Evolutionary conservation across 192 early-diverging fungal species (phyloP).

Genomic region (Coemansia biformis): DNA sequence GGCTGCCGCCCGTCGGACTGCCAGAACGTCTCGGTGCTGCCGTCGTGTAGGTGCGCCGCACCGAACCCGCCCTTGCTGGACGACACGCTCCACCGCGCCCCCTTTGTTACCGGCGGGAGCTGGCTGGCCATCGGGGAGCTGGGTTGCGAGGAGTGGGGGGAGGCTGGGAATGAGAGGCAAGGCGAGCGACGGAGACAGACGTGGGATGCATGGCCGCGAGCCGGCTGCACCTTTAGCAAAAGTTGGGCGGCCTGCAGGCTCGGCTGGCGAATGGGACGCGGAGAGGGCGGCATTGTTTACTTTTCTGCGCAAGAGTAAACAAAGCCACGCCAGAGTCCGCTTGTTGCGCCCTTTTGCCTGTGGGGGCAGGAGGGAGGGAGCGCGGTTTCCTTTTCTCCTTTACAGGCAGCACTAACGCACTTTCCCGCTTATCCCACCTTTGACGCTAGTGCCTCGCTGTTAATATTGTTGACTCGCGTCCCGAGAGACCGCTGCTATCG

Average conservation of each 20-base stretch:
- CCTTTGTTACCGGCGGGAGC: slow-evolving; percentile 4
- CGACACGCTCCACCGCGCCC: slow-evolving; percentile 26
- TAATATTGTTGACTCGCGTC: no score
- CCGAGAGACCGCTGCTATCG: no score
- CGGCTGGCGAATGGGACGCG: not conserved
- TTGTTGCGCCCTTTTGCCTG: no score
- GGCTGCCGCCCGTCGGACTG: slow-evolving; percentile 49
- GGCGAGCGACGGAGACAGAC: not conserved
- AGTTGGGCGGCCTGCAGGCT: no score
- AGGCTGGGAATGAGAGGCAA: not conserved
- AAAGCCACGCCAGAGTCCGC: no score
- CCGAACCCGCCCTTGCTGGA: slow-evolving; percentile 35
- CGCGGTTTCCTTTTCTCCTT: not conserved
- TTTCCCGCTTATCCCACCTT: no score
- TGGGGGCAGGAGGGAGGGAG: no score
- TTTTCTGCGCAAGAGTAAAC: slow-evolving; percentile 14
- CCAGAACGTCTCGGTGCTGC: slow-evolving; percentile 33
- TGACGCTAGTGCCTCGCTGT: no score
- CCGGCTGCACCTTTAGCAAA: no score
- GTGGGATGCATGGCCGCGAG: no score
- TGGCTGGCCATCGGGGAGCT: not conserved
- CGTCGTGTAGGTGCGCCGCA: slow-evolving; percentile 19
- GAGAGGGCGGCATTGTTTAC: slow-evolving; percentile 9
- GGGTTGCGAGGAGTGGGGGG: no score
- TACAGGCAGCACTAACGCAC: no score